Evolutionary conservation across 2,329 filamentous ascomycete genomes (phyloP), one percentile per base, ranked within the genome.

Genomic region (Leptographium radiaticola): DNA sequence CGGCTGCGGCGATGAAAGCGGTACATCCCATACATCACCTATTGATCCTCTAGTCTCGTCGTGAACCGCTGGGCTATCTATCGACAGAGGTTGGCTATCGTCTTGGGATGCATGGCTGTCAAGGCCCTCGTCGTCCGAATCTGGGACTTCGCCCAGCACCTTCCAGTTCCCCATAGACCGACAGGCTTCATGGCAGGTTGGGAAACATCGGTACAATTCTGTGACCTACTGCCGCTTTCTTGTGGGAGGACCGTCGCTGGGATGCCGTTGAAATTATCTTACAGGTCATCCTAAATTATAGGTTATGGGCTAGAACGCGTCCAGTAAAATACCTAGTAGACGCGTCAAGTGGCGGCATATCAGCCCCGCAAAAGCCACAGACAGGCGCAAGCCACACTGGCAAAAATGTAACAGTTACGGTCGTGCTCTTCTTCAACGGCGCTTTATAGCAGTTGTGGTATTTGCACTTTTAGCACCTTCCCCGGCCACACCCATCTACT

Each of bases 111-210:
- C 56, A 46, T 69, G 64, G 53, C 63, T 68, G 57, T 70, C 67
- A 60, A 68, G 63, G 5, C 63, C 66, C 64, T 71, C 69, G 60
- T 71, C 69, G 61, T 71, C 69, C 61, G 69, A 71, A 61, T 71
- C 69, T 48, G 69, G 69, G 61, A 71, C 69, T 62, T 69, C 68
- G 62, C 69, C 69, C 66, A 68, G 62, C 63, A 68, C 67, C 67
- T 70, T 69, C 69, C 69, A 71, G 61, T 66, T 68, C 59, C 64
- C 67, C 69, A 71, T 71, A 61, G 59, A 57, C 56, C 46, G 61
- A 55, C 55, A 52, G 54, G 65, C 55, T 59, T 61, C 68, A 70
- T 70, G 57, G 53, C 58, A 44, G 34, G 16, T 8, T 15, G 13
- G 30, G 48, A 13, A 42, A 20, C 53, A 56, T 54, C 7, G 16